Conservation (phyloP, 116 monocot genomes). For the Zostera marina region DNA sequence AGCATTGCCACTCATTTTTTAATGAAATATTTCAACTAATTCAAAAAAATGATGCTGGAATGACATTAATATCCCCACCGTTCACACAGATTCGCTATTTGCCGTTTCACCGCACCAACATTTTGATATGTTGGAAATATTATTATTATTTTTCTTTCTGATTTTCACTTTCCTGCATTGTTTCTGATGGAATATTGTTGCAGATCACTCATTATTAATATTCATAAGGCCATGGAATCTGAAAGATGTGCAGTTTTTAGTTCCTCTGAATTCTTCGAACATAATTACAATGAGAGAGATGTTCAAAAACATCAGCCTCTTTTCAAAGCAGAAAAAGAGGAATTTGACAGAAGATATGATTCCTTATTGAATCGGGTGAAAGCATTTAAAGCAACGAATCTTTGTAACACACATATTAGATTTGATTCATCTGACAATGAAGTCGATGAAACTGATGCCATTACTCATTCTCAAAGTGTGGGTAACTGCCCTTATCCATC, state of each 20-base stretch:
- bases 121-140: too few species aligned
- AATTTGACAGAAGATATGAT: conserved; percentile 41
- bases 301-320: conserved; percentile 5
- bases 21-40: too few species aligned
- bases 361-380: conserved; percentile 41
- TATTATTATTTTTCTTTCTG: too few species aligned
- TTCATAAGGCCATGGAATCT: conserved; percentile 39
- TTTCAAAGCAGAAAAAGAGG: conserved; percentile 25
- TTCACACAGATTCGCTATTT: too few species aligned
- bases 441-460: conserved; percentile 8
- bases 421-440: conserved; percentile 33
- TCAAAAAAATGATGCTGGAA: too few species aligned
- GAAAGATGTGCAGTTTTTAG: conserved; percentile 28
- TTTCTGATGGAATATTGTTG: conserved; percentile 1
- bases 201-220: conserved; percentile 48
- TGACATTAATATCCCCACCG: too few species aligned
- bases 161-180: conserved; percentile 1
- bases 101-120: too few species aligned
- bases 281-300: conserved; percentile 4
- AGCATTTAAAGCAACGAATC: conserved; percentile 31
- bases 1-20: too few species aligned
- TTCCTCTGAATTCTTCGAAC: conserved; percentile 3
- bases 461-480: conserved; percentile 10
- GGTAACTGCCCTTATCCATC: conserved; percentile 95
- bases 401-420: conserved; percentile 43